Evolutionary conservation across 768 basidiomycete species (phyloP).

Genomic region (Boletus reticulatus): DNA sequence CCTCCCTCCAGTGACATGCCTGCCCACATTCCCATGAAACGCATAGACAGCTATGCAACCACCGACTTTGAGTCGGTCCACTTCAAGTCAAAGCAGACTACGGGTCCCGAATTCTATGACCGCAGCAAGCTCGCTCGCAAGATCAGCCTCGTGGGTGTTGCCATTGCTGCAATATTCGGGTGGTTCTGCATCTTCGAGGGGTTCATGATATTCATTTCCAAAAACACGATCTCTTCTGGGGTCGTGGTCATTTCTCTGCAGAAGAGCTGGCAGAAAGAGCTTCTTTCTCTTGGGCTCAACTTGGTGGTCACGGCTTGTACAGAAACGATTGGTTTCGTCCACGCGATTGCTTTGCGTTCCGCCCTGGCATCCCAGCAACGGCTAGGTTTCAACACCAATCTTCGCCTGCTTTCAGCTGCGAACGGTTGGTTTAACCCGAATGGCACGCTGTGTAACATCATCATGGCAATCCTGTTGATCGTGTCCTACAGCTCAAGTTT

Average conservation of each 20-base stretch:
- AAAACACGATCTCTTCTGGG: constrained; percentile 24
- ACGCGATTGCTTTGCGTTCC: constrained; percentile 28
- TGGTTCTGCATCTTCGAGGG: constrained; percentile 23
- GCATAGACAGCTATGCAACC: constrained; percentile 8
- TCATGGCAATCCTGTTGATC: constrained; percentile 29
- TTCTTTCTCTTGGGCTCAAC: constrained; percentile 26
- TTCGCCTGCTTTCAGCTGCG: constrained; percentile 27
- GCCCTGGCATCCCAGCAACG: constrained; percentile 24
- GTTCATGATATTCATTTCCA: constrained; percentile 19
- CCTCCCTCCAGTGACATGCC: constrained; percentile 6
- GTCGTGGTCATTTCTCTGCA: constrained; percentile 19
- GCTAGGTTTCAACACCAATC: constrained; percentile 29
- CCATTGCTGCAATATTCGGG: constrained; percentile 21
- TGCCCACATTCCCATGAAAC: background rate
- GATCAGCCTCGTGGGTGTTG: constrained; percentile 24
- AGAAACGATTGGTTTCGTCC: constrained; percentile 29
- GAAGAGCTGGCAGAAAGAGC: constrained; percentile 15
- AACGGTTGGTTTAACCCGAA: constrained; percentile 20
- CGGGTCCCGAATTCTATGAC: constrained; percentile 29
- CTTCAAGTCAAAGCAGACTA: constrained; percentile 19
- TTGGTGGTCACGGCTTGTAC: constrained; percentile 27
- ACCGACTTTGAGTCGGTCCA: constrained; percentile 23
- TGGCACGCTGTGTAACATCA: constrained; percentile 17
- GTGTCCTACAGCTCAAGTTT: constrained; percentile 28
- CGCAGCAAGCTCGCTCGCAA: constrained; percentile 24